Evolutionary conservation across 2,329 filamentous ascomycete species (phyloP).

Genomic region (Penicillium sp.): DNA sequence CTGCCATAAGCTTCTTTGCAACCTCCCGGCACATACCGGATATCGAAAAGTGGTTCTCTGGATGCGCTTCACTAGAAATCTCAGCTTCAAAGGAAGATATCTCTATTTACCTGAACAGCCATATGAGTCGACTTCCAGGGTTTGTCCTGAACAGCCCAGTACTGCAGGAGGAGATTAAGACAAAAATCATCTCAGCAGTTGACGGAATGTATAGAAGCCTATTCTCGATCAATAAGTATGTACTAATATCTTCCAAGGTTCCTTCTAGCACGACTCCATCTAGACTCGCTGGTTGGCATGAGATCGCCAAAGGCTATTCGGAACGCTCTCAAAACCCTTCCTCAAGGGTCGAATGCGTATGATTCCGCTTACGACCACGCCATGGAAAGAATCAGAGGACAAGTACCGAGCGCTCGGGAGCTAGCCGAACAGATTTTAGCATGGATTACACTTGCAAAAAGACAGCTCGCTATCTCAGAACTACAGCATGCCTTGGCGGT

Average conservation of each 20-base stretch:
- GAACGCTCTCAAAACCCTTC: conserved; percentile 35
- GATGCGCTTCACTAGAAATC: not conserved
- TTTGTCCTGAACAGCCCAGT: conserved; percentile 21
- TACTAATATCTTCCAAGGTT: conserved; percentile 24
- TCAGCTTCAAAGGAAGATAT: not conserved
- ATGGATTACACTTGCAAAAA: conserved; percentile 9
- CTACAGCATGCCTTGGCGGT: conserved; percentile 15
- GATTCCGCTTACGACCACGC: conserved; percentile 8
- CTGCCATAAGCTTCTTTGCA: not conserved
- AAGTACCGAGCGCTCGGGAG: not conserved
- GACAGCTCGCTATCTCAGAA: not conserved
- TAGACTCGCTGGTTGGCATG: conserved; percentile 22
- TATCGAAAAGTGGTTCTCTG: not conserved
- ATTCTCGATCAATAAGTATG: not conserved
- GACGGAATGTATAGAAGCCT: conserved; percentile 38
- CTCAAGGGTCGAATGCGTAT: conserved; percentile 28
- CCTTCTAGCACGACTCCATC: conserved; percentile 29
- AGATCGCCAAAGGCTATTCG: conserved; percentile 27
- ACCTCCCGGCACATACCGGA: not conserved
- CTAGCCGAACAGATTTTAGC: conserved; percentile 1
- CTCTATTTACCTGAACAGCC: conserved; percentile 1
- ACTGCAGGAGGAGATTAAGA: conserved; percentile 28
- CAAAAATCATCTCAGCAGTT: conserved; percentile 29
- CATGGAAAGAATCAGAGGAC: conserved; percentile 11
- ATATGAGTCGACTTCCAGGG: conserved; percentile 23